Evolutionary conservation across 139 green algal species (phyloP).

Genomic region (Chlorella sp.): DNA sequence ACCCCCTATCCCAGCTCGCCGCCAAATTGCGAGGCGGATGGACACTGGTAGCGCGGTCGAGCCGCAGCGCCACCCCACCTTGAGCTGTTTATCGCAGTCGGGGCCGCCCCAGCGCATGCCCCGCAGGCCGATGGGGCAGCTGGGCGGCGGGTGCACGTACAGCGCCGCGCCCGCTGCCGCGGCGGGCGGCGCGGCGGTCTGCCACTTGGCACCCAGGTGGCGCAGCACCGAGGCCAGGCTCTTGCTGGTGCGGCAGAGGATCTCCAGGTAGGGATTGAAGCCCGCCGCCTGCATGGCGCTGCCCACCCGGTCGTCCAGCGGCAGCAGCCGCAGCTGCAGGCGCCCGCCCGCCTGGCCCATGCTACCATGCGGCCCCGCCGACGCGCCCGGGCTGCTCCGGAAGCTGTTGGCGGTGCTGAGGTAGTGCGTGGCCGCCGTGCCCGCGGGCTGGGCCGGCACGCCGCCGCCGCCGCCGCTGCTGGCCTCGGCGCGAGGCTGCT

Average conservation of each 20-base stretch:
- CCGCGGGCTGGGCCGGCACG: too few relatives aligned
- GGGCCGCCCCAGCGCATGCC: constrained; percentile 17
- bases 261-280: constrained; percentile 18
- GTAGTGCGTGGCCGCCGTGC: too few relatives aligned
- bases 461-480: too few relatives aligned
- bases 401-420: constrained; percentile 3
- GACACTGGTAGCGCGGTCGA: too few relatives aligned
- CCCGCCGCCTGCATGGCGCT: constrained; percentile 3
- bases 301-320: background rate
- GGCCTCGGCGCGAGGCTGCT: too few relatives aligned
- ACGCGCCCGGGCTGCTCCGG: constrained; percentile 11
- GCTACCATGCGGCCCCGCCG: background rate
- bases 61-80: background rate
- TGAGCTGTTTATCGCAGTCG: constrained; percentile 17
- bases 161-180: background rate
- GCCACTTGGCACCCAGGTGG: constrained; percentile 23
- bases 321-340: constrained; percentile 17
- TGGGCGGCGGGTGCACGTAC: constrained; percentile 1
- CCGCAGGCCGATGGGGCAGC: constrained; percentile 18
- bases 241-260: constrained; percentile 11
- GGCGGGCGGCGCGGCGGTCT: background rate
- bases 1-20: too few relatives aligned
- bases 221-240: constrained; percentile 26
- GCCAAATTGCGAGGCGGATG: too few relatives aligned
- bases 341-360: constrained; percentile 20